Conservation (phyloP, 2,329 filamentous ascomycete species). For the Aspergillus fumigatiaffinis region DNA sequence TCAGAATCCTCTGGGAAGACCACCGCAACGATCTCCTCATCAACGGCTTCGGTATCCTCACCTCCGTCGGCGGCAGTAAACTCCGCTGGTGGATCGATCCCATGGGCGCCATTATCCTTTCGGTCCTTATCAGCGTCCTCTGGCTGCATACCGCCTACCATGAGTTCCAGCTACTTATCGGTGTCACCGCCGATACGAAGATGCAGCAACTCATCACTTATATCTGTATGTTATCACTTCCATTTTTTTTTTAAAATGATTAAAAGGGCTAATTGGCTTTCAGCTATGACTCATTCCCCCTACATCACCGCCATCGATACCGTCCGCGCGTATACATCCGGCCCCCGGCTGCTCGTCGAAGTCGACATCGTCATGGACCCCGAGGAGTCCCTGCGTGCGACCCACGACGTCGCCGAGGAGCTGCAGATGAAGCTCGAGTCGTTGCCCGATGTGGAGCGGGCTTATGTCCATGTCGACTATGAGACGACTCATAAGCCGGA, state of each 20-base stretch:
- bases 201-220: conserved; percentile 95
- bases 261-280: conserved; percentile 7
- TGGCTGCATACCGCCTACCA: conserved; percentile 83
- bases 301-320: conserved; percentile 85
- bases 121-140: conserved; percentile 68
- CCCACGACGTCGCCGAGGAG: conserved; percentile 90
- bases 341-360: conserved; percentile 84
- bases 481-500: conserved; percentile 95
- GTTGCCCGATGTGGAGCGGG: conserved; percentile 84
- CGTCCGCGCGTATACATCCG: conserved; percentile 87
- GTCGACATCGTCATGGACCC: conserved; percentile 94
- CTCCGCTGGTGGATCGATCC: conserved; percentile 94
- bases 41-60: conserved; percentile 89
- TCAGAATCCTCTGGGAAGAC: conserved; percentile 92
- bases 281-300: conserved; percentile 78
- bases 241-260: too few relatives aligned
- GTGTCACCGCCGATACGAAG: conserved; percentile 78
- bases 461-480: conserved; percentile 96
- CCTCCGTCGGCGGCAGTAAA: conserved; percentile 85
- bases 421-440: conserved; percentile 92
- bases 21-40: conserved; percentile 97
- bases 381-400: conserved; percentile 65
- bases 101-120: conserved; percentile 80
- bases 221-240: conserved; percentile 60
- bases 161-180: conserved; percentile 89